Percentiles rank a stretch among this genome's conserved stretches.
Evolutionary conservation across 331 rosid species (phyloP).

Genomic region (Quercus tomentella): DNA sequence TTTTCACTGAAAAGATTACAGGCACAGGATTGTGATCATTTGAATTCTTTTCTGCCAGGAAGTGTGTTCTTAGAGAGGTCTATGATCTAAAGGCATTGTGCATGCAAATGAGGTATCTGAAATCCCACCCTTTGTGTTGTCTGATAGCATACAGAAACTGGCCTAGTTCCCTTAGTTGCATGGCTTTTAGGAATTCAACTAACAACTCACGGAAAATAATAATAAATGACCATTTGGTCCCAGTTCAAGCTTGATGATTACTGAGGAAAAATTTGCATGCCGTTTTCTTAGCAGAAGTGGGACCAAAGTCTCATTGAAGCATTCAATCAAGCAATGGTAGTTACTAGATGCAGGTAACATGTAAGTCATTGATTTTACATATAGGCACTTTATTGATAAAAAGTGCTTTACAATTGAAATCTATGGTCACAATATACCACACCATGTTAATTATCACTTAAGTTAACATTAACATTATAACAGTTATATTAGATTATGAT

Average conservation of each 20-base stretch:
- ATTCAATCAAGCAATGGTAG: neutral
- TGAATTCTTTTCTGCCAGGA: neutral
- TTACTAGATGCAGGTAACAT: constrained; percentile 12
- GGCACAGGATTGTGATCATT: neutral
- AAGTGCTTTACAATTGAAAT: constrained; percentile 7
- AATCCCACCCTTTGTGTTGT: neutral
- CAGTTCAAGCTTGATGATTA: neutral
- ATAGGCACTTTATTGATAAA: constrained; percentile 1
- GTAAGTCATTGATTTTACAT: constrained; percentile 7
- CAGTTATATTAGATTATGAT: constrained; percentile 10
- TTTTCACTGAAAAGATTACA: neutral
- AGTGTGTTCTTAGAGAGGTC: neutral
- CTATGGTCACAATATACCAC: neutral
- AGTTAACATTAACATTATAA: neutral
- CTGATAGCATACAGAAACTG: neutral
- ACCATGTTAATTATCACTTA: neutral
- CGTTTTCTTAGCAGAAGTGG: constrained; percentile 11
- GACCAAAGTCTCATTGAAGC: constrained; percentile 11
- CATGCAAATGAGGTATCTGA: neutral
- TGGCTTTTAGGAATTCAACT: constrained; percentile 12
- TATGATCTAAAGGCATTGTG: neutral
- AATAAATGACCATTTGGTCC: constrained; percentile 8
- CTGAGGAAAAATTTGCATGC: constrained; percentile 8
- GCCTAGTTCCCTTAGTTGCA: constrained; percentile 11
- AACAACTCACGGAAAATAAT: constrained; percentile 7